Percentiles rank a stretch among this genome's conserved stretches.
These are phyloP conservation scores for Perilla frutescens DNA, from an alignment of 257 asterid species.

Conservation along the genomic window DNA sequence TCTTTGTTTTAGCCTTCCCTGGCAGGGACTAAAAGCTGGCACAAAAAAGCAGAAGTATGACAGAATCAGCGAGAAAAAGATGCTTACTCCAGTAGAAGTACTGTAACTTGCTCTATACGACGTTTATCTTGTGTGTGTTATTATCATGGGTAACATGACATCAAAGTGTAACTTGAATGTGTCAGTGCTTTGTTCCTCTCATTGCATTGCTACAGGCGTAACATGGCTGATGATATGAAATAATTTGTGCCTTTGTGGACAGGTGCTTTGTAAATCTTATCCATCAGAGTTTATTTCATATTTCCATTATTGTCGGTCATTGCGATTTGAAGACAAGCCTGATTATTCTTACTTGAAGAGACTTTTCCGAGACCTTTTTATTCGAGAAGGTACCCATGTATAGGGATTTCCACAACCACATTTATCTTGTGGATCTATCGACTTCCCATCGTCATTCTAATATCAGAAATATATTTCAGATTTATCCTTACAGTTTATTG, in stretches of 20 bases:
- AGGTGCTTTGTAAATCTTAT: constrained; percentile 93
- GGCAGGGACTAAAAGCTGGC: constrained; percentile 98
- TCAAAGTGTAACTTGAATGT: constrained; percentile 17
- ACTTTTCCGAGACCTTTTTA: constrained; percentile 89
- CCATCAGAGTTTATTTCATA: constrained; percentile 89
- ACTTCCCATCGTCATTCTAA: constrained; percentile 9
- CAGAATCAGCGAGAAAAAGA: constrained; percentile 95
- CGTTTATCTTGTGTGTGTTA: neutral
- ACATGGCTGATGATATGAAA: constrained; percentile 14
- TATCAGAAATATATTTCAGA: constrained; percentile 7
- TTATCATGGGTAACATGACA: constrained; percentile 22
- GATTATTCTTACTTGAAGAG: constrained; percentile 97
- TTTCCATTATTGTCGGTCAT: constrained; percentile 92
- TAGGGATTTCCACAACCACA: neutral
- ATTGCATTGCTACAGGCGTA: neutral
- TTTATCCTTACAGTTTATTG: neutral
- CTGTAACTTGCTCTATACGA: constrained; percentile 27
- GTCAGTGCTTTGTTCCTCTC: neutral
- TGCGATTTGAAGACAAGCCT: constrained; percentile 93
- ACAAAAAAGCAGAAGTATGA: constrained; percentile 97
- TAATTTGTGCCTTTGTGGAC: constrained; percentile 21
- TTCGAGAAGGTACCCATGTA: constrained; percentile 76
- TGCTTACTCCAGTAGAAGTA: constrained; percentile 96
- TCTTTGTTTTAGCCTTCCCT: constrained; percentile 71
- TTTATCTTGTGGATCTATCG: neutral